Evolutionary conservation across 768 basidiomycete species (phyloP).

Genomic region (Suillus bovinus): DNA sequence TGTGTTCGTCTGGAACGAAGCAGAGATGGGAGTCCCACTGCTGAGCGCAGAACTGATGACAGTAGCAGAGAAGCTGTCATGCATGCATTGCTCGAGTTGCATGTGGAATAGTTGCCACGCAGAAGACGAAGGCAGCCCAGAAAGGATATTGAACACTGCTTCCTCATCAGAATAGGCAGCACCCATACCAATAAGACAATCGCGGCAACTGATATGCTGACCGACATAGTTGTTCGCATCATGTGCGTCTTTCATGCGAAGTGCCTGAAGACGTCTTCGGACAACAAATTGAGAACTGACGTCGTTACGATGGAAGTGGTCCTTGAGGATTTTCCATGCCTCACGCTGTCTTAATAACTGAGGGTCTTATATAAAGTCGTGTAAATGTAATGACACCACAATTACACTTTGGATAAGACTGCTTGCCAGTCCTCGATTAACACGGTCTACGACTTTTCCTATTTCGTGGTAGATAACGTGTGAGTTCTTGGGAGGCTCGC

Average conservation of each 20-base stretch:
- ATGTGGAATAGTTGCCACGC: not conserved
- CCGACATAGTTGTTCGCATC: not conserved
- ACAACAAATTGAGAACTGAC: not conserved
- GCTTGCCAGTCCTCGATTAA: too few relatives aligned
- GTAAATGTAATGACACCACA: too few relatives aligned
- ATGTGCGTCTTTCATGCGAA: not conserved
- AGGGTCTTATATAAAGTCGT: too few relatives aligned
- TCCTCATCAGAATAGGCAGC: not conserved
- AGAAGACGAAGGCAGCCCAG: not conserved
- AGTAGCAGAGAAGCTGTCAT: not conserved
- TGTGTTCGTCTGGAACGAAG: not conserved
- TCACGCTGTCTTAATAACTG: too few relatives aligned
- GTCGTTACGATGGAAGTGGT: not conserved
- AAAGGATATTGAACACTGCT: not conserved
- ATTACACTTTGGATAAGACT: too few relatives aligned
- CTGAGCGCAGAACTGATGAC: not conserved
- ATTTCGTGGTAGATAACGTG: too few relatives aligned
- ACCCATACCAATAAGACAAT: not conserved
- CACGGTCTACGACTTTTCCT: too few relatives aligned
- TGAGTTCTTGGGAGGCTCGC: too few relatives aligned
- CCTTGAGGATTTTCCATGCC: not conserved
- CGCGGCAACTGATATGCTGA: not conserved
- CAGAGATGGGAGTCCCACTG: not conserved
- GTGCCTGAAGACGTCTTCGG: not conserved
- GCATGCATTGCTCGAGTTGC: not conserved